Conservation (phyloP, 2,329 filamentous ascomycete species). For the Massarina eburnea region DNA sequence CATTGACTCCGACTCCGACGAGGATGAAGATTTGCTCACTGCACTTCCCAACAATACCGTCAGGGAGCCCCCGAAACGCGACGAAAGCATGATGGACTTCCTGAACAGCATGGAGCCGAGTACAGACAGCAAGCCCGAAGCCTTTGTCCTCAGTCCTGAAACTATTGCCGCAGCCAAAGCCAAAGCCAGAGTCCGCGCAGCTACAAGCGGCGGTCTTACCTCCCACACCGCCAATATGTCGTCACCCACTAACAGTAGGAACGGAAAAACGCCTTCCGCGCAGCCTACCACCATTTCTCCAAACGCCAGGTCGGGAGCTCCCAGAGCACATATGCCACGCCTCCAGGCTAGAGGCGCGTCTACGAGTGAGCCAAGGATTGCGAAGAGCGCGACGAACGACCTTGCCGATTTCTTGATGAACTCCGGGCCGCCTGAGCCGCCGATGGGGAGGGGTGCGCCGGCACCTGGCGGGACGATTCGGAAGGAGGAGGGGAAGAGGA, state of each 20-base stretch:
- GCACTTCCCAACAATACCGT: constrained; percentile 45
- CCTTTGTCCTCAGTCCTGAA: constrained; percentile 35
- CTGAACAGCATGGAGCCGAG: constrained; percentile 70
- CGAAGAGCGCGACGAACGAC: constrained; percentile 38
- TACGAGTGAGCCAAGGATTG: constrained; percentile 17
- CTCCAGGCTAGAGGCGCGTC: constrained; percentile 31
- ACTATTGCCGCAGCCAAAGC: constrained; percentile 37
- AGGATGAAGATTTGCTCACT: constrained; percentile 58
- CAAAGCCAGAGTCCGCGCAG: too few species aligned
- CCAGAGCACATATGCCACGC: constrained; percentile 28
- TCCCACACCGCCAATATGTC: neutral
- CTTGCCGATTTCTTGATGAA: constrained; percentile 48
- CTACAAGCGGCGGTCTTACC: constrained; percentile 4
- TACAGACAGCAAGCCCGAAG: constrained; percentile 29
- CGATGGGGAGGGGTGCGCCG: neutral
- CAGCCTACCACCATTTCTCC: constrained; percentile 15
- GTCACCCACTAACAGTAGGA: neutral
- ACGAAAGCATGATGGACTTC: constrained; percentile 72
- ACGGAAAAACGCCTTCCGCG: constrained; percentile 11
- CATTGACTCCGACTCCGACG: constrained; percentile 64
- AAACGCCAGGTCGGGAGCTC: constrained; percentile 21
- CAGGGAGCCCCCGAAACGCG: constrained; percentile 27
- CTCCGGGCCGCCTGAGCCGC: constrained; percentile 41
- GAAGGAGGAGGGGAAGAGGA: constrained; percentile 38
- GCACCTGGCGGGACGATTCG: constrained; percentile 12